phyloP scores from a whole-genome alignment of 179 eudicot species.

The Spinacia oleracea region DNA sequence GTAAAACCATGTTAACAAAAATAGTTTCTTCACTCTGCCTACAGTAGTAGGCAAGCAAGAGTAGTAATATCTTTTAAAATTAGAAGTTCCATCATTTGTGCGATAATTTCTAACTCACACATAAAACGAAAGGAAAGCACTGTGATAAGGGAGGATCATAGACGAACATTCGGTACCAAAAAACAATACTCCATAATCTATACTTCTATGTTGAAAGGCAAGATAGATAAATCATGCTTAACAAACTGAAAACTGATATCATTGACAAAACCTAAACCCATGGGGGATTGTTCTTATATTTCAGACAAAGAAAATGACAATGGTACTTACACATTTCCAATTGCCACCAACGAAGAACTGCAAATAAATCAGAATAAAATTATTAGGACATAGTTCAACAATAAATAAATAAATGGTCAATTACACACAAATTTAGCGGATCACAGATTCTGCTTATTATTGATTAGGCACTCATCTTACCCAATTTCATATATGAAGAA shows the following conservation, averaged over 20 bases:
- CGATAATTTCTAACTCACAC: no score
- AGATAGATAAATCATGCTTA: background rate
- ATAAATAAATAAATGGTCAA: constrained; percentile 4
- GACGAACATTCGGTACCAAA: background rate
- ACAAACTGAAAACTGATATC: background rate
- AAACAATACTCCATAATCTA: background rate
- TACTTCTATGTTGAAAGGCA: background rate
- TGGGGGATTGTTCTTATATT: background rate
- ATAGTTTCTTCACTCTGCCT: background rate
- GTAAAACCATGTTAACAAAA: background rate
- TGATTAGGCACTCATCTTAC: background rate
- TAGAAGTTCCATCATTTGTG: background rate
- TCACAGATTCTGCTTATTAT: background rate
- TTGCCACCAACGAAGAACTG: constrained; percentile 99
- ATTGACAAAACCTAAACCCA: background rate
- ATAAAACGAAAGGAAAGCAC: background rate
- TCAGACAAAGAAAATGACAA: background rate
- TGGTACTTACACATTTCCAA: constrained; percentile 95
- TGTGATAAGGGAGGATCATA: background rate
- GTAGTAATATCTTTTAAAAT: background rate
- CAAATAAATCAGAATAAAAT: constrained; percentile 32
- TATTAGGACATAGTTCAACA: constrained; percentile 14
- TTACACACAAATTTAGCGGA: background rate
- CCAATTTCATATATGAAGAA: background rate
- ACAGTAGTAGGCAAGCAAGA: background rate